Evolutionary conservation across 306 rosid genomes (phyloP).

Genomic region (Dalbergia cultrata): DNA sequence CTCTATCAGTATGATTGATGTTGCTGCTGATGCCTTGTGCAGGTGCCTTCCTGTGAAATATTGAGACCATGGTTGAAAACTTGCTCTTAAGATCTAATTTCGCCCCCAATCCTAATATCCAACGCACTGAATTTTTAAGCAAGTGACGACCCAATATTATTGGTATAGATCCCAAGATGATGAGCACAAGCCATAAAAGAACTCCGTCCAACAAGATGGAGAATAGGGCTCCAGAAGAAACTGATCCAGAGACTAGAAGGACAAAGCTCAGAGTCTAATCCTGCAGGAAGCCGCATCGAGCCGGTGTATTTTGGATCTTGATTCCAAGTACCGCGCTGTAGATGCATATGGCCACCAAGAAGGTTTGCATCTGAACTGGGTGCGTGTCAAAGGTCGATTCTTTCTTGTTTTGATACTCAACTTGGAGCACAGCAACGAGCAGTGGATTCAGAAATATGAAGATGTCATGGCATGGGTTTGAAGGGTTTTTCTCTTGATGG

Average conservation of each 20-base stretch:
- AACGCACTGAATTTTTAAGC: neutral
- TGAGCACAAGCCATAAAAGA: conserved; percentile 29
- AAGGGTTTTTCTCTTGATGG: neutral
- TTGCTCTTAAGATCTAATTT: neutral
- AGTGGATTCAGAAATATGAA: conserved; percentile 44
- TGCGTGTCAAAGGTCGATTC: conserved; percentile 34
- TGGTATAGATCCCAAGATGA: conserved; percentile 39
- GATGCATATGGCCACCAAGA: conserved; percentile 37
- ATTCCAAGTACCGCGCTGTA: conserved; percentile 18
- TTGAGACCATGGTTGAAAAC: neutral
- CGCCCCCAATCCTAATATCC: neutral
- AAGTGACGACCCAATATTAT: neutral
- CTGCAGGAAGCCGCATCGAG: neutral
- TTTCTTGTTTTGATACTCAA: conserved; percentile 29
- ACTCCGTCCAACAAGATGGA: neutral
- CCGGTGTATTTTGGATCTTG: neutral
- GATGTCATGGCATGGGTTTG: conserved; percentile 41
- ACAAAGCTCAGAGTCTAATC: neutral
- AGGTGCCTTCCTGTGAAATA: neutral
- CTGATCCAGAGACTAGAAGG: conserved; percentile 32
- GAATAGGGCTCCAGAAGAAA: conserved; percentile 37
- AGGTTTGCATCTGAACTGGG: conserved; percentile 20
- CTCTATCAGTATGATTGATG: neutral
- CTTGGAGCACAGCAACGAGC: conserved; percentile 35
- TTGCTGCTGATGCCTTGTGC: neutral